Evolutionary conservation across 2,329 filamentous ascomycete genomes (phyloP), one percentile per base, ranked within the genome.

Genomic region (Chaetomium globosum): DNA sequence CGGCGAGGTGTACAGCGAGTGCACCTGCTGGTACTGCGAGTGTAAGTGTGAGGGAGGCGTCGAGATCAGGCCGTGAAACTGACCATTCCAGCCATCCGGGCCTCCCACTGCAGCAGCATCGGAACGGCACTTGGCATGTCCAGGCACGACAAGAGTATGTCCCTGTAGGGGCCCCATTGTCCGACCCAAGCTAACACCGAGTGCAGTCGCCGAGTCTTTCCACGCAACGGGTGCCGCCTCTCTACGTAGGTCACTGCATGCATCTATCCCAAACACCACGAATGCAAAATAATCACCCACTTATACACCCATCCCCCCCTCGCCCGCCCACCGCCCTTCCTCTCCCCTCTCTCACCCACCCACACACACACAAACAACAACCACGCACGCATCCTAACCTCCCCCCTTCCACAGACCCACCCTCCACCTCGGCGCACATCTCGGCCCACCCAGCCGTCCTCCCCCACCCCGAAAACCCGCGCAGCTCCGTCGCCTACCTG

Each of bases 21-120:
- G 91, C 71, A 90, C 87, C 0, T 93, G 91, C 75, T 93, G 90
- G 90, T 92, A 93, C 75, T 96, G 92, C 76, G 91, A 95, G 76
- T 83, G 79, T 78, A 64, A 48, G 69, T 2, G 43, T 52, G 10
- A 63, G 31, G 43, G 39, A 61, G 63, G n/a, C 8, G 46, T 8
- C 10, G 46, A 48, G 9, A 48, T n/a, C 3, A 1, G 9, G 23
- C 5, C 46, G 4, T 10, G n/a, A 53, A 28, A n/a, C 53, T 56
- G 30, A 56, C 53, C 21, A 2, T 36, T 3, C 19, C 5, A 76
- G 74, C 87, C 5, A 83, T 88, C 61, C 85, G 89, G 39, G 79
- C 85, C 52, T 78, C 82, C 2, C 81, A 87, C 71, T 80, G 85
- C 2, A 81, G 80, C 12, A 74, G 78, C 1, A 69, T 84, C 2